These are phyloP conservation scores for Nitzschia inconspicua DNA, from an alignment of 108 stramenopile genomes.

Conservation along the genomic window DNA sequence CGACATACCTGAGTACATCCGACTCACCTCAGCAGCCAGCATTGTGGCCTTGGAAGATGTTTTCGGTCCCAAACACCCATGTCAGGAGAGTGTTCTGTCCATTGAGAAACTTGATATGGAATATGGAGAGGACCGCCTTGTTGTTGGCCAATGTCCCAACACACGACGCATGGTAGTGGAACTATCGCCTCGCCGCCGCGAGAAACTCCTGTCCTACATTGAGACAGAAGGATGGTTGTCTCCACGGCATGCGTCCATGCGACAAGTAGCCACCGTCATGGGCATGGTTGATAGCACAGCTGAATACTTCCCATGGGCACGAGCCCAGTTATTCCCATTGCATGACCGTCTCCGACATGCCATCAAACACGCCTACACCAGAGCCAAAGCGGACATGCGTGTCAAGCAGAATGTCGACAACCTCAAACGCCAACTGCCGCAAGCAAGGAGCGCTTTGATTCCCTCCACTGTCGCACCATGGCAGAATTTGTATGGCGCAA, in stretches of 20 bases:
- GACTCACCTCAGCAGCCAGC: constrained; percentile 4
- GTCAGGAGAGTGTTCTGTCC: background rate
- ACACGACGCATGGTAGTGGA: background rate
- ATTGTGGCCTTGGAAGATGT: background rate
- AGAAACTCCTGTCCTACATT: constrained; percentile 4
- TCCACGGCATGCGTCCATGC: no score
- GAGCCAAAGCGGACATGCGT: background rate
- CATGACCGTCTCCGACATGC: background rate
- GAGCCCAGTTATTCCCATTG: constrained; percentile 39
- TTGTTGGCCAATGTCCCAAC: background rate
- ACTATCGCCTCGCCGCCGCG: background rate
- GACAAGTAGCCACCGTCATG: background rate
- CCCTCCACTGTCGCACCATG: background rate
- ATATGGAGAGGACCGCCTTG: background rate
- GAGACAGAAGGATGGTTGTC: background rate
- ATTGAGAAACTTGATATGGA: background rate
- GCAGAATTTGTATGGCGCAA: background rate
- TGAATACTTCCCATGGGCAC: constrained; percentile 1
- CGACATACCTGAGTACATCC: background rate
- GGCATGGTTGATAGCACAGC: background rate
- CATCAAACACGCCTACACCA: background rate
- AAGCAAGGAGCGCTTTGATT: background rate
- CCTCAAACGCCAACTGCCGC: background rate
- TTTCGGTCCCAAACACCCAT: background rate
- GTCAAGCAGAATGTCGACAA: background rate